These are phyloP conservation scores for Galerina sulciceps DNA, from an alignment of 768 basidiomycete species.

Conservation along the genomic window DNA sequence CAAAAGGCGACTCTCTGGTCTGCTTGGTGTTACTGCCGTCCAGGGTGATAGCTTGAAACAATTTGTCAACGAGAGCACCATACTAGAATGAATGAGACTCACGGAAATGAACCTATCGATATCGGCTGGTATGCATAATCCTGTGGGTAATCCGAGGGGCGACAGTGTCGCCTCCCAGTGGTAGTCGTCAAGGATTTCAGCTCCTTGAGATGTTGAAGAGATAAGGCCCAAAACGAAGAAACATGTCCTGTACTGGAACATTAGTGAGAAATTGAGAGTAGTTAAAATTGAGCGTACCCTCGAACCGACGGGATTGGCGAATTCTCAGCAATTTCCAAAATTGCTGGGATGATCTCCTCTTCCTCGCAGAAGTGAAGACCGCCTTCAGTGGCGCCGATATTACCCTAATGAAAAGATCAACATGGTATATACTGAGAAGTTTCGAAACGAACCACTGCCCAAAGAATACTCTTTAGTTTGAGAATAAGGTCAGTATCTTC, in stretches of 20 bases:
- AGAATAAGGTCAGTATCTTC: constrained; percentile 83
- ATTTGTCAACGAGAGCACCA: neutral
- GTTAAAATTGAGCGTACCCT: constrained; percentile 65
- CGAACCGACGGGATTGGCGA: constrained; percentile 89
- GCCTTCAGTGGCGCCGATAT: constrained; percentile 87
- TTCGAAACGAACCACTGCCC: constrained; percentile 82
- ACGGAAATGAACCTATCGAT: constrained; percentile 82
- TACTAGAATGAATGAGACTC: constrained; percentile 26
- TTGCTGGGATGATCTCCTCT: constrained; percentile 88
- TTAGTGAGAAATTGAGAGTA: neutral
- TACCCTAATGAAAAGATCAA: constrained; percentile 63
- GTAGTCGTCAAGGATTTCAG: constrained; percentile 91
- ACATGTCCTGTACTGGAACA: constrained; percentile 70
- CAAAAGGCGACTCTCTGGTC: constrained; percentile 52
- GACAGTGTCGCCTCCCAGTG: constrained; percentile 92
- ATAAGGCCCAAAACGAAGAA: constrained; percentile 95
- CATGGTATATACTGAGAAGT: neutral
- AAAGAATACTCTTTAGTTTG: constrained; percentile 93
- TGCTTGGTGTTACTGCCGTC: constrained; percentile 44
- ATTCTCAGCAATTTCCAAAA: constrained; percentile 89
- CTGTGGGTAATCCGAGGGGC: constrained; percentile 85
- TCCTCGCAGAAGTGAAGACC: constrained; percentile 96
- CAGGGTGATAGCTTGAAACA: constrained; percentile 71
- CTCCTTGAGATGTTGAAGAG: constrained; percentile 89
- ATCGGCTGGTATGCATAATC: constrained; percentile 89